These are phyloP conservation scores for Aspergillus aculeatinus DNA, from an alignment of 2,329 filamentous ascomycete species.

Conservation along the genomic window DNA sequence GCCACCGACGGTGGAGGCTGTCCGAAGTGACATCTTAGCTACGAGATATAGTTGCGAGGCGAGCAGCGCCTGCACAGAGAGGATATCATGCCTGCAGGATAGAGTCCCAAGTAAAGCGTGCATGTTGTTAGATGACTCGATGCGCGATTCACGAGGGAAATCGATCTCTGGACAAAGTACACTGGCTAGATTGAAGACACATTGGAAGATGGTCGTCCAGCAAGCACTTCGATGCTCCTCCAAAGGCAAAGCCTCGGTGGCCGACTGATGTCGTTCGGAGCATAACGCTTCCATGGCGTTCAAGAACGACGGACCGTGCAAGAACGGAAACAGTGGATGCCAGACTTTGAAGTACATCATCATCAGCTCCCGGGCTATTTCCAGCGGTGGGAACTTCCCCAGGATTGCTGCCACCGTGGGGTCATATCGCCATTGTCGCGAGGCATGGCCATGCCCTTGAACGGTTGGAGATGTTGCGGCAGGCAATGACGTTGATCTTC, in stretches of 20 bases:
- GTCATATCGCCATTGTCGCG: constrained; percentile 31
- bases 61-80: constrained; percentile 51
- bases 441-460: constrained; percentile 11
- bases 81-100: constrained; percentile 44
- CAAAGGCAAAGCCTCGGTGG: background rate
- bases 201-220: constrained; percentile 48
- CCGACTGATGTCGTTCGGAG: constrained; percentile 13
- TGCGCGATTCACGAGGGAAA: constrained; percentile 36
- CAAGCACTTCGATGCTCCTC: constrained; percentile 26
- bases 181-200: constrained; percentile 52
- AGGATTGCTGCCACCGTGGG: constrained; percentile 24
- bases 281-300: constrained; percentile 48
- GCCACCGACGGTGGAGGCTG: constrained; percentile 51
- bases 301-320: constrained; percentile 52
- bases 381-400: constrained; percentile 29
- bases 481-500: constrained; percentile 15
- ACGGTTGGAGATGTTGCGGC: constrained; percentile 8
- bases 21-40: constrained; percentile 49
- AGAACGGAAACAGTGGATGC: constrained; percentile 55
- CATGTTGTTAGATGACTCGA: constrained; percentile 41
- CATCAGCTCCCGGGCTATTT: constrained; percentile 44
- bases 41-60: constrained; percentile 52
- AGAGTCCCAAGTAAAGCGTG: constrained; percentile 39
- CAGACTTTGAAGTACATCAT: constrained; percentile 53
- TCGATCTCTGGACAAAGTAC: constrained; percentile 33